phyloP scores from a whole-genome alignment of 495 filamentous ascomycete species.

The Pyrenopolyporus hunteri region DNA sequence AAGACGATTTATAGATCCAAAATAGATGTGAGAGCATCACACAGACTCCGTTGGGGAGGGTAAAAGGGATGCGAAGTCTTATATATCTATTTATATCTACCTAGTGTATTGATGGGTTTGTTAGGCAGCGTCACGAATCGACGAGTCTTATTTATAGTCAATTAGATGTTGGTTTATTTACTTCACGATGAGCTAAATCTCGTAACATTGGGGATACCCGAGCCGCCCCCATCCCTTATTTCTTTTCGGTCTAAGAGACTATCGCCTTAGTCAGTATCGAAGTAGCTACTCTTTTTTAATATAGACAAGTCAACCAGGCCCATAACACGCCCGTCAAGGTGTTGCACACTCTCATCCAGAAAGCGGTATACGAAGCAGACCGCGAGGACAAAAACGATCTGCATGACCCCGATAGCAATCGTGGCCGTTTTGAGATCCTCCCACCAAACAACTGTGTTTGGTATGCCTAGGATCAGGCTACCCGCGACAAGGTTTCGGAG shows the following conservation, averaged over 20 bases:
- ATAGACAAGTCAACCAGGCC: conserved; percentile 48
- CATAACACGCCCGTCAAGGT: conserved; percentile 52
- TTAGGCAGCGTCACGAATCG: background rate
- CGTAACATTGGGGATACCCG: background rate
- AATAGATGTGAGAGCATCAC: no score
- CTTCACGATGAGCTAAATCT: no score
- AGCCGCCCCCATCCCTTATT: background rate
- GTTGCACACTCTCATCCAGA: conserved; percentile 44
- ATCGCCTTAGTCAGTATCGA: conserved; percentile 48
- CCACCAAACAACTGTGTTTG: conserved; percentile 41
- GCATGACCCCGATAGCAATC: conserved; percentile 44
- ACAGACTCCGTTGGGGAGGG: no score
- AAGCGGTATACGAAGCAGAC: conserved; percentile 46
- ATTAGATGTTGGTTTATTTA: no score
- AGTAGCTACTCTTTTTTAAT: conserved; percentile 51
- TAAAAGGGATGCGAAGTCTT: no score
- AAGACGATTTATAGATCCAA: no score
- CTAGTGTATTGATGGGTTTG: no score
- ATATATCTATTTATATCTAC: no score
- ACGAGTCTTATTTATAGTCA: background rate
- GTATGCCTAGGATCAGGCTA: conserved; percentile 48
- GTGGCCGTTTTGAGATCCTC: conserved; percentile 44
- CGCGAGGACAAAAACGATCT: conserved; percentile 40
- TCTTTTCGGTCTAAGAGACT: background rate
- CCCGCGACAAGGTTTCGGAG: conserved; percentile 46